phyloP scores from a whole-genome alignment of 1,284 basidiomycete species.

The Boletus calvinii region DNA sequence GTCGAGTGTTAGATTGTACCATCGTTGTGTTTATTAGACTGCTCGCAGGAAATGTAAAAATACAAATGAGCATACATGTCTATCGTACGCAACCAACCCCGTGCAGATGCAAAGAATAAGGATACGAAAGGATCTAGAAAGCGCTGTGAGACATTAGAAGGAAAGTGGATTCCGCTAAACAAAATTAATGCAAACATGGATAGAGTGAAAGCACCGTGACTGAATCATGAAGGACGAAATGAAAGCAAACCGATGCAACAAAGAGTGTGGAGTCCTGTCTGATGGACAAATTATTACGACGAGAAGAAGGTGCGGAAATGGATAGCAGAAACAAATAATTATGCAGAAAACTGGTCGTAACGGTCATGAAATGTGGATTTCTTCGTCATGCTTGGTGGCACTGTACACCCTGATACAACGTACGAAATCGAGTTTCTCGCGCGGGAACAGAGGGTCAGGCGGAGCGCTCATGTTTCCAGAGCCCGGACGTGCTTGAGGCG shows the following conservation, averaged over 20 bases:
- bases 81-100: constrained; percentile 9
- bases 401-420: constrained; percentile 58
- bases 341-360: neutral
- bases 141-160: constrained; percentile 1
- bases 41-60: constrained; percentile 15
- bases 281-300: constrained; percentile 6
- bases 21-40: constrained; percentile 10
- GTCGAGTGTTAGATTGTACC: neutral
- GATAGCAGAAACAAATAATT: neutral
- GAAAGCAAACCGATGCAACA: constrained; percentile 8
- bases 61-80: constrained; percentile 17
- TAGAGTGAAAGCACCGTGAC: constrained; percentile 3
- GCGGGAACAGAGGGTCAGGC: constrained; percentile 29
- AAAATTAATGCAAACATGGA: constrained; percentile 19
- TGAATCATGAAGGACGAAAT: neutral
- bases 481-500: constrained; percentile 6
- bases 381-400: constrained; percentile 38
- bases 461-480: constrained; percentile 15
- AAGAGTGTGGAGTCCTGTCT: constrained; percentile 24
- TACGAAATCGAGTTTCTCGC: constrained; percentile 47
- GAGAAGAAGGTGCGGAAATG: neutral
- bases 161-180: constrained; percentile 8
- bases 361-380: constrained; percentile 25
- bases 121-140: constrained; percentile 13
- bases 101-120: constrained; percentile 13